Evolutionary conservation across 179 eudicot species (phyloP).

Genomic region (Vitellaria paradoxa): DNA sequence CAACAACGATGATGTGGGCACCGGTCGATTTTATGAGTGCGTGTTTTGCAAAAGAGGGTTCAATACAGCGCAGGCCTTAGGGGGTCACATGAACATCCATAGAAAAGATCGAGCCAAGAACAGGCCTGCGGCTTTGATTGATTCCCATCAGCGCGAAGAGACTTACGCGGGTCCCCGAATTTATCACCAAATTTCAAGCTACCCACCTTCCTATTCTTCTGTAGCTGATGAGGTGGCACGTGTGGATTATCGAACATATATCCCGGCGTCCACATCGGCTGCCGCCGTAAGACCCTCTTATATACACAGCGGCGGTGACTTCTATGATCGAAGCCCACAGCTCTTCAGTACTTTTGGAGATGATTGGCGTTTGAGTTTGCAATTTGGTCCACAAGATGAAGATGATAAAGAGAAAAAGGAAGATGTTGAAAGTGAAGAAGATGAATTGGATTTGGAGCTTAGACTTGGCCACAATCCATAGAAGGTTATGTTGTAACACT

Average conservation of each 20-base stretch:
- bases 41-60: slow-evolving; percentile 76
- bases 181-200: slow-evolving; percentile 16
- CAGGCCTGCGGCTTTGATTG: neutral
- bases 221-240: neutral
- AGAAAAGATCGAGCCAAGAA: slow-evolving; percentile 49
- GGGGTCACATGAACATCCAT: slow-evolving; percentile 85
- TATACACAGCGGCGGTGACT: neutral
- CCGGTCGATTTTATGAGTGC: slow-evolving; percentile 59
- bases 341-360: slow-evolving; percentile 12
- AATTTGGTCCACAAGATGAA: slow-evolving; percentile 1
- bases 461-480: slow-evolving; percentile 37
- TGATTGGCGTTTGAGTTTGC: slow-evolving; percentile 22
- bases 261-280: slow-evolving; percentile 8
- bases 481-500: neutral
- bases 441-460: slow-evolving; percentile 52
- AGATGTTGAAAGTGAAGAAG: slow-evolving; percentile 22
- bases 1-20: slow-evolving; percentile 8
- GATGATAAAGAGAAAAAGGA: slow-evolving; percentile 16
- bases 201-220: neutral
- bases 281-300: neutral
- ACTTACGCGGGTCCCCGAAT: neutral
- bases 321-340: slow-evolving; percentile 1
- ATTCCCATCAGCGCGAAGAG: slow-evolving; percentile 1
- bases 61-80: slow-evolving; percentile 78
- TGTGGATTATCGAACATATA: neutral